phyloP scores from a whole-genome alignment of 1,284 basidiomycete species.

The Ceratobasidium sp. region DNA sequence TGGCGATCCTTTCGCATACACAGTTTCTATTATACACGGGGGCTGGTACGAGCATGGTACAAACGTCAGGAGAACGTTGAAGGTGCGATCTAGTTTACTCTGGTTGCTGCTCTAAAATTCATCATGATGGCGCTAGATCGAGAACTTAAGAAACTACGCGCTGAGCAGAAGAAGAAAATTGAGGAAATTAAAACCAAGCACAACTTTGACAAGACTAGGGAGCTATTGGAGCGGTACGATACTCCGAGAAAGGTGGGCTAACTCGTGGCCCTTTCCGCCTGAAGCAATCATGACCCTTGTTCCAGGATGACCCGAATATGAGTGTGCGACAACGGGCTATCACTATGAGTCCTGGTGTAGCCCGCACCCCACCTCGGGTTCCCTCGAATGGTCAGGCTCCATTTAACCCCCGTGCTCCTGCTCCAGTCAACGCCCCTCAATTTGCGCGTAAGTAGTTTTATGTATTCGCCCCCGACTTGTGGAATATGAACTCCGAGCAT shows the following conservation, averaged over 20 bases:
- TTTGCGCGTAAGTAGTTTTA: slow-evolving; percentile 25
- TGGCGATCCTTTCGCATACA: not conserved
- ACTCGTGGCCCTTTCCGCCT: slow-evolving; percentile 3
- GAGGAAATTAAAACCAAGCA: slow-evolving; percentile 98
- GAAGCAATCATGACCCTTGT: slow-evolving; percentile 26
- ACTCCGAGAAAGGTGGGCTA: slow-evolving; percentile 31
- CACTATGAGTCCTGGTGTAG: slow-evolving; percentile 24
- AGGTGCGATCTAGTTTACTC: slow-evolving; percentile 63
- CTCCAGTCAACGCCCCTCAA: slow-evolving; percentile 14
- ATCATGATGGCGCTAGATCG: slow-evolving; percentile 67
- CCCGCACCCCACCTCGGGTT: slow-evolving; percentile 28
- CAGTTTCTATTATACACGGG: slow-evolving; percentile 84
- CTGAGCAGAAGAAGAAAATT: slow-evolving; percentile 85
- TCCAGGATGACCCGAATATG: slow-evolving; percentile 24
- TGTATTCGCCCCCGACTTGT: not conserved
- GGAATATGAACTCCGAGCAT: slow-evolving; percentile 46
- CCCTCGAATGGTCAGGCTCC: slow-evolving; percentile 9
- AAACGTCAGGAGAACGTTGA: slow-evolving; percentile 84
- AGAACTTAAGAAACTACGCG: slow-evolving; percentile 77
- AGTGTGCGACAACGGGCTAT: slow-evolving; percentile 25
- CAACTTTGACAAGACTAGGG: slow-evolving; percentile 92
- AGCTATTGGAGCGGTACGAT: slow-evolving; percentile 85
- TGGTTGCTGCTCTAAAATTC: not conserved
- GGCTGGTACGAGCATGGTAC: slow-evolving; percentile 90
- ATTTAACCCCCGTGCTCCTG: slow-evolving; percentile 15